Percentiles rank a stretch among this genome's conserved stretches.
Evolutionary conservation across 148 eudicot genomes (phyloP).

Genomic region (Dysphania ambrosioides): DNA sequence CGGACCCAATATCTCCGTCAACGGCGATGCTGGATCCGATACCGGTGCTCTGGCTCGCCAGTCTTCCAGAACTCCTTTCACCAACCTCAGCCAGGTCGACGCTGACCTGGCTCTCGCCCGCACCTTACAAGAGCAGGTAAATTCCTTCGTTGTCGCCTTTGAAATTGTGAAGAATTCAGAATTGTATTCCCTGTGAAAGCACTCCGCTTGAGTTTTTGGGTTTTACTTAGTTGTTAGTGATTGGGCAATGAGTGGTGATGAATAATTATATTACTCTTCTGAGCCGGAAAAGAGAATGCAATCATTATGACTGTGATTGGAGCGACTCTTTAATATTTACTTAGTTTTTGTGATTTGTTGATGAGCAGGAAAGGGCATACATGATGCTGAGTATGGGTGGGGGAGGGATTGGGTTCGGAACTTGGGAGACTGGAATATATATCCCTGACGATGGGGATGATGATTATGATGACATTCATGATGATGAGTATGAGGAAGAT

Average conservation of each 20-base stretch:
- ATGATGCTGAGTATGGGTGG: slow-evolving; percentile 88
- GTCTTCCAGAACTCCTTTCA: slow-evolving; percentile 63
- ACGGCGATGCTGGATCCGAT: slow-evolving; percentile 14
- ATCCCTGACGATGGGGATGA: slow-evolving; percentile 43
- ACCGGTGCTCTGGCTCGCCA: slow-evolving; percentile 17
- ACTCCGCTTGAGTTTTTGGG: too few species aligned
- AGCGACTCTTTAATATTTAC: neutral
- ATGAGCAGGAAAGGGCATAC: slow-evolving; percentile 88
- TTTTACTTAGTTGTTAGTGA: too few species aligned
- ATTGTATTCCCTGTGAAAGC: too few species aligned
- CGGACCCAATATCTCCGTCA: slow-evolving; percentile 12
- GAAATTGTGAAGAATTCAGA: too few species aligned
- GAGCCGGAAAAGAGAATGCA: neutral
- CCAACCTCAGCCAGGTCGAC: slow-evolving; percentile 83
- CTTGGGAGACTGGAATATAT: slow-evolving; percentile 76
- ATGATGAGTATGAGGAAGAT: slow-evolving; percentile 32
- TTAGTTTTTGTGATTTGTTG: slow-evolving; percentile 11
- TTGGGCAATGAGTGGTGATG: too few species aligned
- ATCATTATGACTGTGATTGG: neutral
- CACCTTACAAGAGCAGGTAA: slow-evolving; percentile 86
- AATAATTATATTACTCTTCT: too few species aligned
- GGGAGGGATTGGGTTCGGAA: slow-evolving; percentile 56
- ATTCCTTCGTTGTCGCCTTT: neutral
- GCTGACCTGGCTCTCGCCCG: slow-evolving; percentile 99
- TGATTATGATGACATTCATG: slow-evolving; percentile 41